These are phyloP conservation scores for Melocanna baccifera DNA, from an alignment of 176 grass and related monocot species.

Conservation along the genomic window DNA sequence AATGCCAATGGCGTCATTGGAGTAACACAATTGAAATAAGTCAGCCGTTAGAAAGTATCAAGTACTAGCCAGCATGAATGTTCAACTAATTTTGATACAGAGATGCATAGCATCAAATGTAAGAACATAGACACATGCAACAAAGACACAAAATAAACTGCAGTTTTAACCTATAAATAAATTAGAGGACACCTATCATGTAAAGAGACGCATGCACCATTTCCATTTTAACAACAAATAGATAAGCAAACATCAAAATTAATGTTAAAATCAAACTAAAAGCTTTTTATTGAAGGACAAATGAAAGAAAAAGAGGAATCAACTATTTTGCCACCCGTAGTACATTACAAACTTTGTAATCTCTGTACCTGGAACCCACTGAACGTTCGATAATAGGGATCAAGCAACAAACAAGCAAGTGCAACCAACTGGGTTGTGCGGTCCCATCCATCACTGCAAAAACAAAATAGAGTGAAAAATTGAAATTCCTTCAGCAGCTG, in stretches of 20 bases:
- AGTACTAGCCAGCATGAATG: not conserved
- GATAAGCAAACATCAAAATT: not conserved
- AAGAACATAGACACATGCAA: not conserved
- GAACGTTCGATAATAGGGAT: constrained; percentile 96
- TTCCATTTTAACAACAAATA: not conserved
- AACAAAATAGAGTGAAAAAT: not conserved
- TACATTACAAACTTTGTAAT: not conserved
- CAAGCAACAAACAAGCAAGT: constrained; percentile 85
- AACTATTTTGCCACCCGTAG: not conserved
- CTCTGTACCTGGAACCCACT: constrained; percentile 84
- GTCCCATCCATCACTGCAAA: constrained; percentile 96
- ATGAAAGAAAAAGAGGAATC: not conserved
- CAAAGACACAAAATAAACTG: not conserved
- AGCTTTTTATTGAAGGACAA: not conserved
- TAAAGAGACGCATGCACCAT: not conserved
- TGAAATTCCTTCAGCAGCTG: not conserved
- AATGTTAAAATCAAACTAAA: constrained; percentile 10
- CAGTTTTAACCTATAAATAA: not conserved
- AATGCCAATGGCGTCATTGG: not conserved
- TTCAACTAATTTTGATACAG: not conserved
- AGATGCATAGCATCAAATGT: not conserved
- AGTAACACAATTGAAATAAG: constrained; percentile 12
- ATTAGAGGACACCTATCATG: not conserved
- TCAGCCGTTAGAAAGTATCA: not conserved
- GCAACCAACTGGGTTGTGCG: constrained; percentile 91